These are phyloP conservation scores for Didymella arachidicola DNA, from an alignment of 2,329 filamentous ascomycete species.

Conservation along the genomic window DNA sequence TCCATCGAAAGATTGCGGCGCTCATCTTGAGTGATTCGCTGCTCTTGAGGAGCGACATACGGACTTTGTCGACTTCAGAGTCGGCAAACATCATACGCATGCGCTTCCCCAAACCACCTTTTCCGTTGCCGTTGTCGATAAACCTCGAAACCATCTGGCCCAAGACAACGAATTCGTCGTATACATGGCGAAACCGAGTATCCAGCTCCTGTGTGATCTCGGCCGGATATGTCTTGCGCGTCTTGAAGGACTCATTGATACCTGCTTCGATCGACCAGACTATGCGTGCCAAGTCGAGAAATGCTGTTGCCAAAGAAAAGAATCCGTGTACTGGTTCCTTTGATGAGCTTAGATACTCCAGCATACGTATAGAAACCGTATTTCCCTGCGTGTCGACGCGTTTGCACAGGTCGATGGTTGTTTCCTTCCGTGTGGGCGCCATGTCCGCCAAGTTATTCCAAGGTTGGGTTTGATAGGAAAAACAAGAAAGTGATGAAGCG, in stretches of 20 bases:
- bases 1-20: constrained; percentile 71
- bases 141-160: constrained; percentile 68
- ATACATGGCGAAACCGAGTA: constrained; percentile 67
- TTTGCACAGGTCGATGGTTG: constrained; percentile 62
- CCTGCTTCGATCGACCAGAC: constrained; percentile 73
- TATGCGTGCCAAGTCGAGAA: constrained; percentile 71
- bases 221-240: constrained; percentile 61
- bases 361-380: constrained; percentile 60
- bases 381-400: constrained; percentile 63
- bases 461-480: not conserved
- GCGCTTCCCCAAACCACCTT: constrained; percentile 67
- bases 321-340: constrained; percentile 49
- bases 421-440: constrained; percentile 49
- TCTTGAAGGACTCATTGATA: constrained; percentile 58
- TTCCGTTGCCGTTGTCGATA: constrained; percentile 66
- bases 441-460: constrained; percentile 22
- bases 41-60: constrained; percentile 63
- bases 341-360: constrained; percentile 46
- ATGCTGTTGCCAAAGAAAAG: constrained; percentile 66
- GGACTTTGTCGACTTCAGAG: constrained; percentile 68
- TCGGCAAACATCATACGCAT: constrained; percentile 64
- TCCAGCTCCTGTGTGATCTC: constrained; percentile 70
- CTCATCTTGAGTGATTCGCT: constrained; percentile 70
- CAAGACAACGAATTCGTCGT: constrained; percentile 68
- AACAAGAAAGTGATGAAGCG: not conserved